phyloP scores from a whole-genome alignment of 805 yeast genomes.

The Brettanomyces bruxellensis region DNA sequence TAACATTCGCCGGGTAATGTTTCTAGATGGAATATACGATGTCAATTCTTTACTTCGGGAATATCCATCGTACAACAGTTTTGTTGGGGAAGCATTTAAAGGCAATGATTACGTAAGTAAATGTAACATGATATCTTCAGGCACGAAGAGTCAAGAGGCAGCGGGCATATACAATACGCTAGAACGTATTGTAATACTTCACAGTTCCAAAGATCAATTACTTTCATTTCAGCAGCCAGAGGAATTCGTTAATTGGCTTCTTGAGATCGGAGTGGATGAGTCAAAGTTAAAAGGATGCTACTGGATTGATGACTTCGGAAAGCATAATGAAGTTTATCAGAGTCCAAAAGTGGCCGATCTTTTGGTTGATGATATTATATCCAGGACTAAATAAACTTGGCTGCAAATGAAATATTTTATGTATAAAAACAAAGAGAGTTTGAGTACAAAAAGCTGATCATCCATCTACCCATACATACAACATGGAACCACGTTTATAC shows the following conservation, averaged over 20 bases:
- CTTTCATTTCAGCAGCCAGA: constrained; percentile 42
- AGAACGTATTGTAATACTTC: constrained; percentile 34
- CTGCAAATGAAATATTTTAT: no score
- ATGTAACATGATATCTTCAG: constrained; percentile 12
- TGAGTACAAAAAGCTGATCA: neutral
- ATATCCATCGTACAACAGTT: constrained; percentile 48
- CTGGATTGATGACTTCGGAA: constrained; percentile 38
- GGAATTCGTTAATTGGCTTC: constrained; percentile 28
- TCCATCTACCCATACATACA: neutral
- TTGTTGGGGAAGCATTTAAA: constrained; percentile 52
- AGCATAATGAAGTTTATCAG: constrained; percentile 57
- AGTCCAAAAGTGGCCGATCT: constrained; percentile 25
- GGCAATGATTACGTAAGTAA: constrained; percentile 3
- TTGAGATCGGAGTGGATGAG: constrained; percentile 1
- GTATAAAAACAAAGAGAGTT: no score
- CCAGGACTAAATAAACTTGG: neutral
- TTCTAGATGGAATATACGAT: constrained; percentile 68
- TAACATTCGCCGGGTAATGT: constrained; percentile 19
- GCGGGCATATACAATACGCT: constrained; percentile 5
- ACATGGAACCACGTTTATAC: no score
- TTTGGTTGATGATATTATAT: neutral
- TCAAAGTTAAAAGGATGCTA: constrained; percentile 8
- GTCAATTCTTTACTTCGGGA: constrained; percentile 42
- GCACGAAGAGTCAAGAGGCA: neutral
- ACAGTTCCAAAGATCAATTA: constrained; percentile 62